phyloP scores from a whole-genome alignment of 495 filamentous ascomycete species.

The Tetracladium setigerum region DNA sequence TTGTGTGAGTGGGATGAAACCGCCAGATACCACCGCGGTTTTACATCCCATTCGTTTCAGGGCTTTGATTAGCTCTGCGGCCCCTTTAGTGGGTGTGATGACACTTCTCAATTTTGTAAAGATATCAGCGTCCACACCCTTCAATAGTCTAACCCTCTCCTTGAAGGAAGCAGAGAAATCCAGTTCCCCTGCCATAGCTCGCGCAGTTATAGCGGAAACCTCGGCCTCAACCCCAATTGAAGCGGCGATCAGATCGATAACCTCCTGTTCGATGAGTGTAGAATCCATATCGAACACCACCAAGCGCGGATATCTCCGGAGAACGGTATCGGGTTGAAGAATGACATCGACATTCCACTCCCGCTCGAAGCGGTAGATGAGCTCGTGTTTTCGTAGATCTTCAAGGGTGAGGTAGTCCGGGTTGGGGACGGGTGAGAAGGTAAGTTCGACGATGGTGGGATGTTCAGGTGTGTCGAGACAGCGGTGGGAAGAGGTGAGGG shows the following conservation, averaged over 20 bases:
- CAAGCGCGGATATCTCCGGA: conserved; percentile 67
- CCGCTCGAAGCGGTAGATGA: conserved; percentile 71
- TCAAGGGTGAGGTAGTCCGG: conserved; percentile 59
- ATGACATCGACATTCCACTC: conserved; percentile 84
- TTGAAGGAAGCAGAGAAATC: conserved; percentile 80
- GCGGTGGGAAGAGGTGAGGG: conserved; percentile 57
- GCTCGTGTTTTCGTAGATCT: conserved; percentile 69
- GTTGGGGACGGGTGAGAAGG: conserved; percentile 58
- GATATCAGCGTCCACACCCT: conserved; percentile 69
- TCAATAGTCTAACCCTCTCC: conserved; percentile 70
- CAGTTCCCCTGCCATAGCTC: conserved; percentile 95
- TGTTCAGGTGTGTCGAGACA: conserved; percentile 55
- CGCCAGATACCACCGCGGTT: conserved; percentile 84
- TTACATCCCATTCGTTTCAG: conserved; percentile 72
- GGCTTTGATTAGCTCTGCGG: conserved; percentile 58
- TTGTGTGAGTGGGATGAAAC: conserved; percentile 79
- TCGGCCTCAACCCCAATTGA: conserved; percentile 59
- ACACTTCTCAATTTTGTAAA: conserved; percentile 69
- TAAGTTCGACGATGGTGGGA: conserved; percentile 63
- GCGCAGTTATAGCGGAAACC: conserved; percentile 67
- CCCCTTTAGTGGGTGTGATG: conserved; percentile 76
- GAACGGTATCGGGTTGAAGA: conserved; percentile 62
- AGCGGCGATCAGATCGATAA: conserved; percentile 88
- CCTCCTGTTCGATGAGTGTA: conserved; percentile 91
- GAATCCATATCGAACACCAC: conserved; percentile 98